Base-by-base conservation (phyloP, 1,284 basidiomycete genomes). In the Afroboletus lepidellus region DNA sequence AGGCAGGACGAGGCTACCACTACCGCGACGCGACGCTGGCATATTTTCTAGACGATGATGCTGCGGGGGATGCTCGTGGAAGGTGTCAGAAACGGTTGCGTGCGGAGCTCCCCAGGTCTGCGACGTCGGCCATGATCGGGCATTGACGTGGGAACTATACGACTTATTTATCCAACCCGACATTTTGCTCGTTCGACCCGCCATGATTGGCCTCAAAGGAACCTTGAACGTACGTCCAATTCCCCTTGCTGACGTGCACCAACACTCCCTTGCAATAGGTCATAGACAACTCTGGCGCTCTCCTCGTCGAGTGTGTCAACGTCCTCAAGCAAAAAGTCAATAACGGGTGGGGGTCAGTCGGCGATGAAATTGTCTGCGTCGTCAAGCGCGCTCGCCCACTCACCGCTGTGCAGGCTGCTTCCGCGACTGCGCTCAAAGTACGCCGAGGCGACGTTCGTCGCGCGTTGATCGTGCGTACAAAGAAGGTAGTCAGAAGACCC, bases 261-360 rank as follows among this genome's bases (percentile, higher is more conserved):
- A 21, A 57, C 42, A 5, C 27, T 16, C 3, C 8, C 16, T 16
- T 23, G 39, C 11, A 33, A 29, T 63, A 94, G 90, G 88, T 95
- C 63, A 97, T 98, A 70, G 96, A 98, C 80, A 99, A 99, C 75
- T 96, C 96, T n/a, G 96, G 96, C 51, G 96, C 92, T 3, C 79
- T 98, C 57, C 77, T 97, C 54, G 90, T 96, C 37, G 96, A 98
- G 77, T 97, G 95, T 66, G 93, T 99, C 71, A 98, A 99, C 70
- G 87, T 99, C 21, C 79, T 98, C 55, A 97, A 98, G 74, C 87
- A 92, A 72, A 98, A 98, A 74, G 92, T 92, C 75, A 80, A 93
- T 82, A 81, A 92, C 75, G 82, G 97, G 67, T 85, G 80, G 79
- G 87, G 85, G 51, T 77, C 79, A 36, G 81, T 87, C 58, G 96